These are phyloP conservation scores for Discostella pseudostelligera DNA, from an alignment of 108 stramenopile species.

Conservation along the genomic window DNA sequence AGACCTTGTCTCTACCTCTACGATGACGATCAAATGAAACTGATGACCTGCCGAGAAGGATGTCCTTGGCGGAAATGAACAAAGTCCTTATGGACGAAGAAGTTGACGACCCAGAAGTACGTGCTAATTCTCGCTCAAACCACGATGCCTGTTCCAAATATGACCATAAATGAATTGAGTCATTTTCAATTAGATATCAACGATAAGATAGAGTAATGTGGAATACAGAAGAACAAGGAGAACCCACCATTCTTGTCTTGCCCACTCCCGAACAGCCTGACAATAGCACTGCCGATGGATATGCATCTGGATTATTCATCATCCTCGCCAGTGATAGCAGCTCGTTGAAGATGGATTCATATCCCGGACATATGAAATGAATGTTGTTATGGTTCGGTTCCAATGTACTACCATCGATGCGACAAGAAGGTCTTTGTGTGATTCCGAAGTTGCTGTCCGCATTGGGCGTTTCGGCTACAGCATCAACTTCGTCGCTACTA, in stretches of 20 bases:
- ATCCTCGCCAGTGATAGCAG: slow-evolving; percentile 37
- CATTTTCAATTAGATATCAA: not conserved
- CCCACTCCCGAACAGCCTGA: slow-evolving; percentile 82
- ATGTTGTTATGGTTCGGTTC: not conserved
- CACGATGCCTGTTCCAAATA: slow-evolving; percentile 43
- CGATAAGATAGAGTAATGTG: not conserved
- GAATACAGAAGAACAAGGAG: slow-evolving; percentile 10
- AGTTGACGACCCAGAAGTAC: slow-evolving; percentile 2
- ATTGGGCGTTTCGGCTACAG: no score
- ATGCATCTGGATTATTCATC: slow-evolving; percentile 21
- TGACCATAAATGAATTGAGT: slow-evolving; percentile 3
- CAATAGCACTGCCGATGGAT: slow-evolving; percentile 60
- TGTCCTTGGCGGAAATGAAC: slow-evolving; percentile 44
- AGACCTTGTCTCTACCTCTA: not conserved
- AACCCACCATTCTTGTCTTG: slow-evolving; percentile 65
- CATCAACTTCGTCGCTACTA: no score
- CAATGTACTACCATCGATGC: not conserved
- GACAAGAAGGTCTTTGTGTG: not conserved
- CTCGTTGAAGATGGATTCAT: slow-evolving; percentile 50
- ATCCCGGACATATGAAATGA: slow-evolving; percentile 57
- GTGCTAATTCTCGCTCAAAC: slow-evolving; percentile 48
- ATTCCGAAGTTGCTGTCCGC: not conserved
- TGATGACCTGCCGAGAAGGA: slow-evolving; percentile 33
- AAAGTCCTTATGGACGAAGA: slow-evolving; percentile 4
- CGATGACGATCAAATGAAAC: slow-evolving; percentile 17